A percentile compares a stretch with the other conserved stretches of the same genome.
Conservation (phyloP, 805 yeast genomes). For the Allodekkera sacchari region DNA sequence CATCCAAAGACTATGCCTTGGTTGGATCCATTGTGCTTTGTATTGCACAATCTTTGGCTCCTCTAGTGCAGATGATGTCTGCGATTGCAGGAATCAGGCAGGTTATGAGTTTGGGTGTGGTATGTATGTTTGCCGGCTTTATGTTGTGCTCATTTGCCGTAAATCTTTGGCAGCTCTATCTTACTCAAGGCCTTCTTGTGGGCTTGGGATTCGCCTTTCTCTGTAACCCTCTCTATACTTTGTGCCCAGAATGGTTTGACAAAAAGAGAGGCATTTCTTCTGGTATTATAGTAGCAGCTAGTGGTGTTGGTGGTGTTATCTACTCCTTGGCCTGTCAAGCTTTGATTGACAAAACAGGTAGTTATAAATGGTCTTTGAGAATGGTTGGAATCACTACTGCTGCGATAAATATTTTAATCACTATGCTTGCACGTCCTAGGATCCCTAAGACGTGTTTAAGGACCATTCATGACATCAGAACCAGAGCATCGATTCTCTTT, state of each 20-base stretch:
- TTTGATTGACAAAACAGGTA: slow-evolving; percentile 30
- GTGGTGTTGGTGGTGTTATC: slow-evolving; percentile 38
- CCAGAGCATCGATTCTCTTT: slow-evolving; percentile 14
- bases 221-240: slow-evolving; percentile 39
- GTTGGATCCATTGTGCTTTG: slow-evolving; percentile 41
- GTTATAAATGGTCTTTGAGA: slow-evolving; percentile 32
- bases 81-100: slow-evolving; percentile 15
- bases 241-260: slow-evolving; percentile 54
- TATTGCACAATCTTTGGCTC: slow-evolving; percentile 18
- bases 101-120: slow-evolving; percentile 27
- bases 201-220: slow-evolving; percentile 45
- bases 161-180: slow-evolving; percentile 36
- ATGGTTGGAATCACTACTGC: slow-evolving; percentile 33
- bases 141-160: slow-evolving; percentile 25
- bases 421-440: slow-evolving; percentile 38
- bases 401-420: slow-evolving; percentile 29
- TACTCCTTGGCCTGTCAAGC: slow-evolving; percentile 28
- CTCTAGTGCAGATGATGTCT: slow-evolving; percentile 14
- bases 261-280: slow-evolving; percentile 35
- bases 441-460: slow-evolving; percentile 11
- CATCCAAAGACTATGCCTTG: slow-evolving; percentile 47
- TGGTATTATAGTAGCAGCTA: slow-evolving; percentile 32
- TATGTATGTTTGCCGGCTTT: slow-evolving; percentile 37
- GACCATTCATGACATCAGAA: slow-evolving; percentile 11
- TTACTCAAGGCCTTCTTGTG: slow-evolving; percentile 46